Conservation (phyloP, 1,139 yeast genomes). For the Trichomonascaceae sp. region DNA sequence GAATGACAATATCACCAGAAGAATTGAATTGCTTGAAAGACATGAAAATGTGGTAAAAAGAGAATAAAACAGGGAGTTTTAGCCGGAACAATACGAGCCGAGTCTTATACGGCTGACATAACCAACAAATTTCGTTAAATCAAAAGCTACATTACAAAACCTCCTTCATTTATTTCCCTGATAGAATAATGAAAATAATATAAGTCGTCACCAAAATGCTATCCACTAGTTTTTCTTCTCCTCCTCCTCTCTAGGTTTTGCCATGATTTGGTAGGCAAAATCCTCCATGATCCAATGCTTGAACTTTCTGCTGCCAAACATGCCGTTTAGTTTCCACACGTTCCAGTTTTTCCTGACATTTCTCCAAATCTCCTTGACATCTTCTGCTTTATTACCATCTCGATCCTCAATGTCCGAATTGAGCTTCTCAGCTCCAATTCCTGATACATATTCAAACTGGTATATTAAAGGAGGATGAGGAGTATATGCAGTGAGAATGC, state of each 20-base stretch:
- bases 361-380: conserved; percentile 6
- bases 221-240: background rate
- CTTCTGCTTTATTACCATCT: background rate
- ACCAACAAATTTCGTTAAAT: background rate
- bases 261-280: background rate
- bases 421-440: conserved; percentile 15
- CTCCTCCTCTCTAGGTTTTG: background rate
- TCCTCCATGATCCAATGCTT: conserved; percentile 9
- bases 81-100: background rate
- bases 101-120: background rate
- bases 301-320: background rate
- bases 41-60: conserved; percentile 7
- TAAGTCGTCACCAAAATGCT: background rate
- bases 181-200: background rate
- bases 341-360: conserved; percentile 1
- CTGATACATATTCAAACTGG: conserved; percentile 17
- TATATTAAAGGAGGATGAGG: conserved; percentile 15
- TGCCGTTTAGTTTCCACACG: conserved; percentile 7
- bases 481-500: conserved; percentile 11
- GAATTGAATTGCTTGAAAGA: conserved; percentile 33
- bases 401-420: conserved; percentile 14
- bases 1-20: conserved; percentile 50
- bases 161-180: background rate
- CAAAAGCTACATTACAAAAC: background rate
- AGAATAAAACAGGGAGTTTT: background rate